A percentile compares a stretch with the other conserved stretches of the same genome.
phyloP scores from a whole-genome alignment of 2,329 filamentous ascomycete species.

The Fusarium bactridioides region DNA sequence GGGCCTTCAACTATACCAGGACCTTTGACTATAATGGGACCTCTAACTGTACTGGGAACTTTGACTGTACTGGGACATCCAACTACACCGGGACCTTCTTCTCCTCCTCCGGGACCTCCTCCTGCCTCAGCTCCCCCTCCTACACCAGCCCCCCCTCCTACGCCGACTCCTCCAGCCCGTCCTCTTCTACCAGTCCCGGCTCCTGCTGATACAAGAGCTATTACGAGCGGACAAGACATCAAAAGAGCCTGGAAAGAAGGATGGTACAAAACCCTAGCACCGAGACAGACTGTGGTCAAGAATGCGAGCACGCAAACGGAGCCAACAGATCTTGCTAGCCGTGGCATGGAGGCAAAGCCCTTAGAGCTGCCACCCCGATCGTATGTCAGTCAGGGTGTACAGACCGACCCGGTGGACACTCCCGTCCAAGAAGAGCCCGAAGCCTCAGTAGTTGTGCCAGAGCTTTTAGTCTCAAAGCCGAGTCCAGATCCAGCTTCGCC shows the following conservation, averaged over 20 bases:
- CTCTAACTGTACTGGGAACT: not conserved
- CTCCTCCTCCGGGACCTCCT: not conserved
- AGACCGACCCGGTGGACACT: not conserved
- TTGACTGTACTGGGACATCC: not conserved
- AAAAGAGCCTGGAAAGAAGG: not conserved
- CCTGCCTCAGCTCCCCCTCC: not conserved
- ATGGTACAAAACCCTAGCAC: not conserved
- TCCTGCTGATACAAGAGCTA: not conserved
- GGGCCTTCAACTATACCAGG: not conserved
- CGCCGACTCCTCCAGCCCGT: not conserved
- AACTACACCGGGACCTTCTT: not conserved
- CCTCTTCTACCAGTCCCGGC: not conserved
- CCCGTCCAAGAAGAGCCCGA: not conserved
- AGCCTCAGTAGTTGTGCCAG: not conserved
- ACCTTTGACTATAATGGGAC: not conserved
- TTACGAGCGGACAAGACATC: not conserved
- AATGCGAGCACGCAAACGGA: slow-evolving; percentile 7
- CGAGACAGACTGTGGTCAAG: not conserved
- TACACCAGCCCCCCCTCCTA: not conserved
- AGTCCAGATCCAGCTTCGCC: not conserved
- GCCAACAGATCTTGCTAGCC: not conserved
- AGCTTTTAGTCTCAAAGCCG: not conserved
- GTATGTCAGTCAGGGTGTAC: not conserved
- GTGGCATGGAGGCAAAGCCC: not conserved
- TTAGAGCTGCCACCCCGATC: not conserved